Evolutionary conservation across 2,329 filamentous ascomycete species (phyloP).

Genomic region (Alternaria gaisen): DNA sequence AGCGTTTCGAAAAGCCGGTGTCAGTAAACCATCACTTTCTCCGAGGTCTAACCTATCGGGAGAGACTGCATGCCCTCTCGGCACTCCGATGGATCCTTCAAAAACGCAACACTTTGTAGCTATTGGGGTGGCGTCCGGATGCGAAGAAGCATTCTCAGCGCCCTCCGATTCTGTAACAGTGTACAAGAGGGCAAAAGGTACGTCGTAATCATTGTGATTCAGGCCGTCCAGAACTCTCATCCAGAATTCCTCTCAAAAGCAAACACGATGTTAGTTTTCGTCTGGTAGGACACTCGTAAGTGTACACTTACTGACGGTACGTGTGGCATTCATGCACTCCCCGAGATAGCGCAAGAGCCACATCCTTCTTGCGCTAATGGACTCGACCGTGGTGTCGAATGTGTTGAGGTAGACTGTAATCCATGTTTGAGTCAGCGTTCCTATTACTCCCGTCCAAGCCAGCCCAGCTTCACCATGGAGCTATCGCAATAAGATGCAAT

Average conservation of each 20-base stretch:
- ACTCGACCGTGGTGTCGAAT: constrained; percentile 52
- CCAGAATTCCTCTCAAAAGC: constrained; percentile 53
- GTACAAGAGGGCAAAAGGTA: constrained; percentile 47
- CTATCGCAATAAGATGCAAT: neutral
- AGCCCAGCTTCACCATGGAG: neutral
- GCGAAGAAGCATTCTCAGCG: constrained; percentile 30
- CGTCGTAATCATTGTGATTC: constrained; percentile 49
- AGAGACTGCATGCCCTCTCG: constrained; percentile 39
- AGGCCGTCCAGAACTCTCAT: constrained; percentile 60
- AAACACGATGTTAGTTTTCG: neutral
- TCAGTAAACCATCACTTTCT: constrained; percentile 40
- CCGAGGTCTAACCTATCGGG: constrained; percentile 41
- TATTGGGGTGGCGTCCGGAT: constrained; percentile 35
- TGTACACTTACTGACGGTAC: constrained; percentile 26
- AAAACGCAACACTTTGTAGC: constrained; percentile 41
- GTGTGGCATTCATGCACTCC: constrained; percentile 44
- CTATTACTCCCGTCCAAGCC: constrained; percentile 21
- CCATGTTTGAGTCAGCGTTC: constrained; percentile 14
- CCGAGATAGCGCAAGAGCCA: constrained; percentile 52
- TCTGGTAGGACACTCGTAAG: neutral
- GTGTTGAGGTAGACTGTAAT: constrained; percentile 39
- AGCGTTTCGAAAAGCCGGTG: constrained; percentile 46
- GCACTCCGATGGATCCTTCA: constrained; percentile 46
- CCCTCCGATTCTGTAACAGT: constrained; percentile 42
- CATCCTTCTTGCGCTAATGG: constrained; percentile 50